These are phyloP conservation scores for Entoloma clypeatum DNA, from an alignment of 1,284 basidiomycete species.

Conservation along the genomic window DNA sequence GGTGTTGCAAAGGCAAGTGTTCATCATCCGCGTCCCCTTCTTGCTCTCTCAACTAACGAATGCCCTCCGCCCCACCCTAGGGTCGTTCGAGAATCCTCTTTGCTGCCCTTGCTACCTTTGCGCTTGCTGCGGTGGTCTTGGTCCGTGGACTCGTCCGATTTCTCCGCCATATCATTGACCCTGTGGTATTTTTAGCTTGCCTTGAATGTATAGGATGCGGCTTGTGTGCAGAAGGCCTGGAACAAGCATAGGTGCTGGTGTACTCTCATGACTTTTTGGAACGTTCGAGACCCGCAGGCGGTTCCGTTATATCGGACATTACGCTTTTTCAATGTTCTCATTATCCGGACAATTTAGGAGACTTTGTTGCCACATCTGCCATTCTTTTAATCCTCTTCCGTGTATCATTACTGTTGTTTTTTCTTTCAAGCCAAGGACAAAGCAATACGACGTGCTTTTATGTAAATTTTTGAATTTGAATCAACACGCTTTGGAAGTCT, in stretches of 20 bases:
- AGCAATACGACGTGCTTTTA: no score
- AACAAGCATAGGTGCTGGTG: slow-evolving; percentile 6
- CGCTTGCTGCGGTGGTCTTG: slow-evolving; percentile 61
- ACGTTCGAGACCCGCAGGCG: no score
- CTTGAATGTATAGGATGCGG: slow-evolving; percentile 27
- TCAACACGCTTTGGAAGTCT: no score
- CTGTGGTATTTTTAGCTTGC: slow-evolving; percentile 14
- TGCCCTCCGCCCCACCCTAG: slow-evolving; percentile 27
- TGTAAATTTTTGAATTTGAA: no score
- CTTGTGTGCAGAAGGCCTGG: slow-evolving; percentile 21
- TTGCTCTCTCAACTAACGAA: neutral
- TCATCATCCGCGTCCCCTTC: neutral
- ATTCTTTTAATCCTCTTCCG: no score
- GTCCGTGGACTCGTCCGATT: slow-evolving; percentile 32
- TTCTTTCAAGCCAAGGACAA: no score
- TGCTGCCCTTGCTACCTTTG: slow-evolving; percentile 65
- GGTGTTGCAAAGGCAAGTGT: slow-evolving; percentile 53
- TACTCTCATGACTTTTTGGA: no score
- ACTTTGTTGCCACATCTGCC: no score
- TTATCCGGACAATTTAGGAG: no score
- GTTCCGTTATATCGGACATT: no score
- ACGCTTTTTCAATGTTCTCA: no score
- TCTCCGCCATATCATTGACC: neutral
- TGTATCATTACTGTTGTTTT: no score
- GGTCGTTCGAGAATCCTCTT: slow-evolving; percentile 53